phyloP scores from a whole-genome alignment of 2,329 filamentous ascomycete genomes.

The Fusarium anthophilum region DNA sequence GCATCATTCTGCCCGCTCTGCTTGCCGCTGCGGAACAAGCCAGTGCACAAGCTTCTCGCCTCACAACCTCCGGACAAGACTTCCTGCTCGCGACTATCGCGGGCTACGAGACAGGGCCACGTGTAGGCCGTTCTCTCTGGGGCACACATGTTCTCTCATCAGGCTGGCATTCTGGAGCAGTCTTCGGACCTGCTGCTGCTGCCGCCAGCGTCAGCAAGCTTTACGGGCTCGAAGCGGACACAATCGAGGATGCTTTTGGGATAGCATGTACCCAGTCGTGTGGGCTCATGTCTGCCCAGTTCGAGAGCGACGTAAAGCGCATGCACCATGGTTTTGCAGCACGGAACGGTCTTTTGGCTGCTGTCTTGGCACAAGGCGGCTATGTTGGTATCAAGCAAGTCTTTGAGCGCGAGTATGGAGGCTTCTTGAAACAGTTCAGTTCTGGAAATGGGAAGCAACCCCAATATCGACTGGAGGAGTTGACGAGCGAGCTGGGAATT shows the following conservation, averaged over 20 bases:
- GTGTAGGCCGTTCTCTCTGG: not conserved
- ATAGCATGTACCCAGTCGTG: constrained; percentile 1
- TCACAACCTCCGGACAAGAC: not conserved
- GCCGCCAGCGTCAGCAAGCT: constrained; percentile 1
- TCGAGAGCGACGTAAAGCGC: constrained; percentile 5
- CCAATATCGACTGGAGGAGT: not conserved
- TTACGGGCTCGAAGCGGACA: not conserved
- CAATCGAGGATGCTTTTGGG: not conserved
- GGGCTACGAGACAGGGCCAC: not conserved
- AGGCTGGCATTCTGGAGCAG: constrained; percentile 5
- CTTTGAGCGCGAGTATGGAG: not conserved
- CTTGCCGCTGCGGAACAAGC: not conserved
- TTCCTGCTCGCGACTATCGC: not conserved
- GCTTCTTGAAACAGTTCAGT: constrained; percentile 1
- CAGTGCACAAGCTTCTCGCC: not conserved
- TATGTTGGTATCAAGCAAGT: constrained; percentile 5
- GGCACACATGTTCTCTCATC: constrained; percentile 5
- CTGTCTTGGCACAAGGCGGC: not conserved
- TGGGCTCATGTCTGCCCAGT: constrained; percentile 1
- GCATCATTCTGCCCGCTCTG: not conserved
- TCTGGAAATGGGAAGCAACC: not conserved
- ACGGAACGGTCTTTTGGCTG: not conserved
- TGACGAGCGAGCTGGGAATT: not conserved
- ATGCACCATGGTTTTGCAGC: constrained; percentile 7
- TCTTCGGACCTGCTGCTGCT: not conserved